These are phyloP conservation scores for Microstegium vimineum DNA, from an alignment of 176 grass and related monocot genomes.

Conservation along the genomic window DNA sequence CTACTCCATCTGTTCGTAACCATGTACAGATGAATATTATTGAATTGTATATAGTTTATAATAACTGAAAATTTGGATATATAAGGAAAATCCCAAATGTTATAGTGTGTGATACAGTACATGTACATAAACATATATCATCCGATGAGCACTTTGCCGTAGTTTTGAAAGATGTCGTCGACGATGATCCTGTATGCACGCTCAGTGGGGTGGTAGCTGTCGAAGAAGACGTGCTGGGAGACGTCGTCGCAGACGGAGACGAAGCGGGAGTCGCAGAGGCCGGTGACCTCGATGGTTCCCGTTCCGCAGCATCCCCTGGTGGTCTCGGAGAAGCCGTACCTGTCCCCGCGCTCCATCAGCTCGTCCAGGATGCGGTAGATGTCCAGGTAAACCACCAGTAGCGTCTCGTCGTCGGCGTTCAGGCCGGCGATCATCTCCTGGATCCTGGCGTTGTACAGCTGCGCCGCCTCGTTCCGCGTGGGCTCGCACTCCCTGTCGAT, in stretches of 20 bases:
- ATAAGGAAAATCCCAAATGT: no score
- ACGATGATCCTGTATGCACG: constrained; percentile 61
- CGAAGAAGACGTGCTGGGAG: constrained; percentile 63
- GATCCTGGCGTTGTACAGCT: constrained; percentile 53
- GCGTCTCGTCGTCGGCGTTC: not conserved
- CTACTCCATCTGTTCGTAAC: no score
- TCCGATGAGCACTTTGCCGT: constrained; percentile 26
- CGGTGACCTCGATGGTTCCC: constrained; percentile 58
- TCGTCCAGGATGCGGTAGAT: constrained; percentile 54
- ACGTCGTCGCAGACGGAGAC: constrained; percentile 53
- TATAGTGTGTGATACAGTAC: no score
- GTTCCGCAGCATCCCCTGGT: constrained; percentile 79
- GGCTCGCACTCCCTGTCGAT: constrained; percentile 30
- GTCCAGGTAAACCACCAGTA: constrained; percentile 45
- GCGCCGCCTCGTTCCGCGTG: constrained; percentile 53
- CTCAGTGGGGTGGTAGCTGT: constrained; percentile 84
- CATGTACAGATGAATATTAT: no score
- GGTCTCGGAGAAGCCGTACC: constrained; percentile 52
- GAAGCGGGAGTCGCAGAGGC: constrained; percentile 45
- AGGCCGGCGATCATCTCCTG: constrained; percentile 9
- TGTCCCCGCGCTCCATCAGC: constrained; percentile 22
- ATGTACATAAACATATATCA: no score
- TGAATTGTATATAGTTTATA: no score
- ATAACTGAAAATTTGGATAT: no score
- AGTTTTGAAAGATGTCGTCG: constrained; percentile 47